Conservation (phyloP, 1,139 yeast genomes). For the Groenewaldozyma sp. region DNA sequence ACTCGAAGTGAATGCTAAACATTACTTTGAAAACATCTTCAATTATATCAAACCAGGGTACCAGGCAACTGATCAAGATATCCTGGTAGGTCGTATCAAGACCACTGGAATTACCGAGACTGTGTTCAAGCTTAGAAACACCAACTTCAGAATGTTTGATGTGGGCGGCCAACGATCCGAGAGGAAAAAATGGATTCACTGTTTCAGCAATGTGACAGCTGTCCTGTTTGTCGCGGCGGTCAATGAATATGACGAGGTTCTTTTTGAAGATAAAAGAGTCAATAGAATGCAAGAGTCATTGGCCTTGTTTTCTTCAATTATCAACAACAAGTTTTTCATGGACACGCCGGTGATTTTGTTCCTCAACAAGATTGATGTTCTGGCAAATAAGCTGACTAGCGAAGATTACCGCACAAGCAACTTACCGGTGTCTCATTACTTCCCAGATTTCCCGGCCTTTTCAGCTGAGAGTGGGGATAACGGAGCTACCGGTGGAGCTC, state of each 20-base stretch:
- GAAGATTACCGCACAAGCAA: slow-evolving; percentile 5
- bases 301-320: slow-evolving; percentile 70
- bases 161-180: slow-evolving; percentile 98
- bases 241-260: slow-evolving; percentile 83
- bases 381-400: slow-evolving; percentile 57
- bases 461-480: slow-evolving; percentile 13
- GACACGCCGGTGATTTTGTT: slow-evolving; percentile 85
- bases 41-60: slow-evolving; percentile 59
- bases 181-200: slow-evolving; percentile 91
- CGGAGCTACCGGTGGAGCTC: slow-evolving; percentile 5
- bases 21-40: slow-evolving; percentile 61
- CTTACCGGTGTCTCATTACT: slow-evolving; percentile 10
- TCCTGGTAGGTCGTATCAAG: slow-evolving; percentile 81
- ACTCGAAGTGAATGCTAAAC: slow-evolving; percentile 68
- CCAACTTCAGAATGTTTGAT: slow-evolving; percentile 71
- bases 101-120: slow-evolving; percentile 95
- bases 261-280: slow-evolving; percentile 82
- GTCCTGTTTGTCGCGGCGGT: slow-evolving; percentile 87
- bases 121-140: slow-evolving; percentile 52
- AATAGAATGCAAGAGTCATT: slow-evolving; percentile 91
- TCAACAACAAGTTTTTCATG: slow-evolving; percentile 79
- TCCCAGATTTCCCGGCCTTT: slow-evolving; percentile 23
- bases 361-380: slow-evolving; percentile 77
- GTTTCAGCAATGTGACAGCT: slow-evolving; percentile 87
- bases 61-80: slow-evolving; percentile 70